A percentile compares a stretch with the other conserved stretches of the same genome.
Conservation (phyloP, 441 rosid genomes). For the Croton setiger region DNA sequence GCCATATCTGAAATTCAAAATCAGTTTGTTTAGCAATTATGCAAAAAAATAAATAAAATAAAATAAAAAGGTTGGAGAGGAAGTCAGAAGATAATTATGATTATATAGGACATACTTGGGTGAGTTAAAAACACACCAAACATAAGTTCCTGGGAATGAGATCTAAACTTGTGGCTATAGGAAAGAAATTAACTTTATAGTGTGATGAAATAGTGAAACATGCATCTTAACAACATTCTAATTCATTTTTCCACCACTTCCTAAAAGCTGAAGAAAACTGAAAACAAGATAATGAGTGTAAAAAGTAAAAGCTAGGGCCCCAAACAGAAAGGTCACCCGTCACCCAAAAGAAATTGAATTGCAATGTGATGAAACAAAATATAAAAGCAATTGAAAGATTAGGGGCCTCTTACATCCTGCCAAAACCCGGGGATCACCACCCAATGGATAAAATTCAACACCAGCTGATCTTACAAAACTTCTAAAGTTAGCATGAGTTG, state of each 20-base stretch:
- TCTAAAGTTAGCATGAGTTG: constrained; percentile 88
- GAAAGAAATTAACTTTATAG: background rate
- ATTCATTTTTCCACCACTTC: constrained; percentile 5
- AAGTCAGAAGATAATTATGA: background rate
- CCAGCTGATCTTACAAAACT: constrained; percentile 81
- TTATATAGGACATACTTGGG: background rate
- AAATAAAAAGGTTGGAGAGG: background rate
- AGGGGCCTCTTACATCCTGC: constrained; percentile 85
- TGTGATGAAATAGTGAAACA: background rate
- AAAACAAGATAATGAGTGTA: constrained; percentile 1
- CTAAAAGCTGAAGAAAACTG: background rate
- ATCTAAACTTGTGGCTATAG: background rate
- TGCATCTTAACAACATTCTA: background rate
- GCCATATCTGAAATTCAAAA: constrained; percentile 63
- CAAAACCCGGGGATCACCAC: constrained; percentile 94
- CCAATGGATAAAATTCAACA: constrained; percentile 87
- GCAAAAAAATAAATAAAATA: background rate
- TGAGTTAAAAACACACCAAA: background rate
- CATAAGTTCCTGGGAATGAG: background rate
- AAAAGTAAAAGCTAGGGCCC: background rate
- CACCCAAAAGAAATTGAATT: constrained; percentile 6
- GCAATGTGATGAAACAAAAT: constrained; percentile 12
- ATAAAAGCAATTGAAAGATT: constrained; percentile 22
- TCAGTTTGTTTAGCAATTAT: background rate
- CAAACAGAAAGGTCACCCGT: background rate